Percentiles rank a stretch among this genome's conserved stretches.
Evolutionary conservation across 345 rosid genomes (phyloP).

Genomic region (Trapa bicornis): DNA sequence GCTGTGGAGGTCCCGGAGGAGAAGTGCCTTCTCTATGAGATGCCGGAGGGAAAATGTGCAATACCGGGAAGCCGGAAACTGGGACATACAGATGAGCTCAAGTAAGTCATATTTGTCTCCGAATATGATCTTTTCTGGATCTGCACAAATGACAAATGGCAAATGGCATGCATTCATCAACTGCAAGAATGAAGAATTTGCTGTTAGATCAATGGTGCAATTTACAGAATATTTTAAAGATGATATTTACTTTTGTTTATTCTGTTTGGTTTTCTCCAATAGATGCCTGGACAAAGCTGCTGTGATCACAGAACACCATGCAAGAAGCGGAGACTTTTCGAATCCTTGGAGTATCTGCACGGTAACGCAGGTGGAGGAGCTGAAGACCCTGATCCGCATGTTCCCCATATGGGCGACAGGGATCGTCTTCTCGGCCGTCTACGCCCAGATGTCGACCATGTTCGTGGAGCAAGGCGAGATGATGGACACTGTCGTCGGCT

Average conservation of each 20-base stretch:
- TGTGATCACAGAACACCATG: conserved; percentile 21
- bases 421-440: conserved; percentile 30
- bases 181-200: no score
- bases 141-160: no score
- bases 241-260: neutral
- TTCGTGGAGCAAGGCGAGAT: conserved; percentile 40
- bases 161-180: no score
- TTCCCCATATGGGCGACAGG: conserved; percentile 44
- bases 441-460: conserved; percentile 38
- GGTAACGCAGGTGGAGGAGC: conserved; percentile 44
- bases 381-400: conserved; percentile 34
- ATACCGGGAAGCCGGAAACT: conserved; percentile 34
- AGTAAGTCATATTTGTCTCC: conserved; percentile 10
- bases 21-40: conserved; percentile 24
- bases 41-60: conserved; percentile 21
- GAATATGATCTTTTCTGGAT: neutral
- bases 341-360: conserved; percentile 39
- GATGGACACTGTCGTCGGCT: conserved; percentile 32
- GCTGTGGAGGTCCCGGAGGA: conserved; percentile 23
- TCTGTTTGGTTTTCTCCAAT: neutral
- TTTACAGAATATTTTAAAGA: no score
- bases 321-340: conserved; percentile 17
- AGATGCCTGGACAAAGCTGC: conserved; percentile 45
- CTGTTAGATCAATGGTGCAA: no score
- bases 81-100: conserved; percentile 25